Percentiles rank a stretch among this genome's conserved stretches.
phyloP scores from a whole-genome alignment of 2,329 filamentous ascomycete genomes.

The Stagonosporopsis chrysanthemi region DNA sequence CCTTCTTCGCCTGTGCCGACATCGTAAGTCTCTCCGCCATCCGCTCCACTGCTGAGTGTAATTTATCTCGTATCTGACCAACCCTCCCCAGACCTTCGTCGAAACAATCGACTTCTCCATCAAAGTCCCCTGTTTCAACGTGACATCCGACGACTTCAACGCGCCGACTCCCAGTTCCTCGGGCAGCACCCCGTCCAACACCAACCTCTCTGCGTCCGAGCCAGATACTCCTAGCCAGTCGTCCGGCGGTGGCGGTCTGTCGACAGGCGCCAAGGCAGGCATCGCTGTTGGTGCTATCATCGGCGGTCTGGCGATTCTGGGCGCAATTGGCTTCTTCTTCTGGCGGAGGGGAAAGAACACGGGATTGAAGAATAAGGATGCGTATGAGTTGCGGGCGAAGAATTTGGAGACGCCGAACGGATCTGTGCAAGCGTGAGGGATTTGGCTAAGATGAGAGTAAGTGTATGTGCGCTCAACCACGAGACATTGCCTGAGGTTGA shows the following conservation, averaged over 20 bases:
- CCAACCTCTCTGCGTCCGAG: constrained; percentile 30
- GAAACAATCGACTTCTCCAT: constrained; percentile 50
- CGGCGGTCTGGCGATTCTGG: constrained; percentile 31
- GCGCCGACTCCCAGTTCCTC: constrained; percentile 30
- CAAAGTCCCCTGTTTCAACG: constrained; percentile 58
- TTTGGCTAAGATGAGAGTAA: neutral
- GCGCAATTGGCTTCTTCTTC: constrained; percentile 32
- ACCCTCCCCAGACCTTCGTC: constrained; percentile 46
- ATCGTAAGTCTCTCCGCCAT: constrained; percentile 36
- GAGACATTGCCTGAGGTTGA: neutral
- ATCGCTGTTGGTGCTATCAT: constrained; percentile 49
- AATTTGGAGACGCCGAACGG: constrained; percentile 15
- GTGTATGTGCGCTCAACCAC: no score
- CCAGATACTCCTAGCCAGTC: constrained; percentile 23
- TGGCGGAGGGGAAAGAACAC: constrained; percentile 30
- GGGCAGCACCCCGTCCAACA: constrained; percentile 28
- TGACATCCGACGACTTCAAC: constrained; percentile 50
- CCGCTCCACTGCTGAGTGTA: neutral
- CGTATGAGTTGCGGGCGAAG: constrained; percentile 38
- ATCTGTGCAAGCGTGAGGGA: neutral
- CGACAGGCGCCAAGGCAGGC: constrained; percentile 54
- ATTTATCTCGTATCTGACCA: neutral
- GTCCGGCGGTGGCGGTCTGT: constrained; percentile 37
- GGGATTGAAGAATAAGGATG: constrained; percentile 31
- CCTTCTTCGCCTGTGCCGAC: constrained; percentile 58